A percentile compares a stretch with the other conserved stretches of the same genome.
Conservation (phyloP, 306 rosid species). For the barrel medic (Medicago truncatula) region DNA sequence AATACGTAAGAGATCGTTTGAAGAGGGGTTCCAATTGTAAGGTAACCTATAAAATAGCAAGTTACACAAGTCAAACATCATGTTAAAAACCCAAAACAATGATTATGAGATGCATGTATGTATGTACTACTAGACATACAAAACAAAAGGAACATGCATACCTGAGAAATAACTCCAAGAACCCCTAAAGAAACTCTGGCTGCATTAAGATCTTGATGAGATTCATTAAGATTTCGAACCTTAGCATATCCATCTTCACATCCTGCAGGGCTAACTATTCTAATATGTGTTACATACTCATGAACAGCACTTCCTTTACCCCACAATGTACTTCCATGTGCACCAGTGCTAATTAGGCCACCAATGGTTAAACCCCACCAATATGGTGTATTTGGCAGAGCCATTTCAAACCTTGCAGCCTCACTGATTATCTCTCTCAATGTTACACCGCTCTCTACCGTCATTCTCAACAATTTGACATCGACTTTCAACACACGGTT, state of each 20-base stretch:
- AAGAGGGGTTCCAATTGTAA: slow-evolving; percentile 60
- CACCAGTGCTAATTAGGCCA: slow-evolving; percentile 84
- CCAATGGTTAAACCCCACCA: slow-evolving; percentile 50
- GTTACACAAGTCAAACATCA: background rate
- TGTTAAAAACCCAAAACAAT: no score
- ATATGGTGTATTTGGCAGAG: slow-evolving; percentile 55
- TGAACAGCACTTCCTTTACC: slow-evolving; percentile 74
- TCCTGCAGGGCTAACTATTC: slow-evolving; percentile 60
- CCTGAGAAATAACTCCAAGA: slow-evolving; percentile 76
- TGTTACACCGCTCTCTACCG: slow-evolving; percentile 66
- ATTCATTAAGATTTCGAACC: slow-evolving; percentile 41
- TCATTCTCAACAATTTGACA: slow-evolving; percentile 45
- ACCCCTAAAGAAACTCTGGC: slow-evolving; percentile 83
- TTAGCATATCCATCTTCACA: slow-evolving; percentile 55
- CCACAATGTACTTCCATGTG: slow-evolving; percentile 88
- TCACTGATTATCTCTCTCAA: slow-evolving; percentile 55
- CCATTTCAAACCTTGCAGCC: slow-evolving; percentile 61
- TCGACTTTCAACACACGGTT: slow-evolving; percentile 52
- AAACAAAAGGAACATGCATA: background rate
- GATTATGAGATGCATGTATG: no score
- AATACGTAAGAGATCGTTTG: slow-evolving; percentile 61
- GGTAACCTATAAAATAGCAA: slow-evolving; percentile 53
- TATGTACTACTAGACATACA: no score
- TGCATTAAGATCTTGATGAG: slow-evolving; percentile 62
- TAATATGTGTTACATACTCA: slow-evolving; percentile 55